Evolutionary conservation across 495 filamentous ascomycete species (phyloP).

Genomic region (Penicillium bovifimosum): DNA sequence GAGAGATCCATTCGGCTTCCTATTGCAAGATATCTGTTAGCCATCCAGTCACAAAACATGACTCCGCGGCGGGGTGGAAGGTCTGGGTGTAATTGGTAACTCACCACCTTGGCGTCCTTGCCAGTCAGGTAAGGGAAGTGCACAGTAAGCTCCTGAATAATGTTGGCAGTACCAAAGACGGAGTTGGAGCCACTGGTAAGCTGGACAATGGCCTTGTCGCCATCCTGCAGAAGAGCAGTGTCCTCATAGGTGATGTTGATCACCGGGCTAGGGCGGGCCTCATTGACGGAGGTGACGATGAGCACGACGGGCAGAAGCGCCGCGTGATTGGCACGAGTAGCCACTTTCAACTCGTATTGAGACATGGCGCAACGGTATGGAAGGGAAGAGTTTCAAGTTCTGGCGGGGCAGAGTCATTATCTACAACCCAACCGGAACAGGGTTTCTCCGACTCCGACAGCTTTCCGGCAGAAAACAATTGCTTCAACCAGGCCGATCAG

Average conservation of each 20-base stretch:
- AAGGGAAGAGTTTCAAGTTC: constrained; percentile 7
- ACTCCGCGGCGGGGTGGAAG: background rate
- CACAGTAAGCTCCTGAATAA: constrained; percentile 35
- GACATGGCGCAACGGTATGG: constrained; percentile 24
- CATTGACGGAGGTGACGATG: constrained; percentile 46
- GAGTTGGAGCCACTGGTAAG: constrained; percentile 29
- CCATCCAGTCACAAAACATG: background rate
- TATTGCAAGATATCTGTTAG: constrained; percentile 15
- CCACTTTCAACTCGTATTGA: constrained; percentile 47
- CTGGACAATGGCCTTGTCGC: constrained; percentile 41
- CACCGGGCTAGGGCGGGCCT: constrained; percentile 38
- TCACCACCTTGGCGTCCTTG: constrained; percentile 43
- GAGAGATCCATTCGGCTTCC: constrained; percentile 54
- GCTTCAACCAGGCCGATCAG: constrained; percentile 9
- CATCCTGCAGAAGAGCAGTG: constrained; percentile 36
- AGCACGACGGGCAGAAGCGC: constrained; percentile 44
- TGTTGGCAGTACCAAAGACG: constrained; percentile 32
- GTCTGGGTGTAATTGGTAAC: background rate
- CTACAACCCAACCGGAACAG: constrained; percentile 22
- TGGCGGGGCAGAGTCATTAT: constrained; percentile 24
- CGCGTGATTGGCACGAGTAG: constrained; percentile 57
- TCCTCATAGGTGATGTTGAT: constrained; percentile 47
- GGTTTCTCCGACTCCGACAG: constrained; percentile 32
- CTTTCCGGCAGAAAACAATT: constrained; percentile 39
- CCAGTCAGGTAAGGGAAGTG: constrained; percentile 40